Base-by-base conservation (phyloP, 345 rosid species). In the Eucalyptus cladocalyx region DNA sequence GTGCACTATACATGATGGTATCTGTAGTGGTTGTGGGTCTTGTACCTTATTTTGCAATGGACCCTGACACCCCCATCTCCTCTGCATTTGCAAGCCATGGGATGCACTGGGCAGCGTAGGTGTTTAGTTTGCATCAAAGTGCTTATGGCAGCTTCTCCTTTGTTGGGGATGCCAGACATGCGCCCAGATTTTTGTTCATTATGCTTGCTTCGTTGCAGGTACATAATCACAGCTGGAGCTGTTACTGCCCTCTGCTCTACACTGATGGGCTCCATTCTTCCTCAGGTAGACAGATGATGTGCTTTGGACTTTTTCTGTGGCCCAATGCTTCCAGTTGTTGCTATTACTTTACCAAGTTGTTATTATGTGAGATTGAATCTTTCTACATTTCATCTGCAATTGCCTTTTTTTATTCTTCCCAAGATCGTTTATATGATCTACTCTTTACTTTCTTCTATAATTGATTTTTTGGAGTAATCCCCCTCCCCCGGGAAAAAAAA, bases 71-170 rank as follows among this genome's bases (percentile, higher is more conserved):
- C 60, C 99, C 99, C 13, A 98, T 98, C 86, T 98, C 99, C 53
- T 94, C 99, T 80, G 99, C 99, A 89, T 98, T 98, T 91, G 92
- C 98, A 91, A 91, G 92, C 90, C 93, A 95, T 91, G 99, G 96
- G 90, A 97, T 98, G 99, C 96, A 95, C 54, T 98, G 99, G 99
- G 98, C 98, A 18, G 97, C 96, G 99, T 98, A 94, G 94, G 99
- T 93, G 56, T 91, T 72, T 88, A 87, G 53, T 45, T 16, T 86
- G 42, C 42, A 14, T 58, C 56, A 37, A 60, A 86, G 40, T 51
- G 88, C 49, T 54, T 51, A n/a, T 24, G 50, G 53, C 48, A 28
- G 48, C 48, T 60, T 23, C 26, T 60, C 53, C 32, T 42, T 28
- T 50, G 37, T 42, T 23, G 80, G 67, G 24, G 47, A 45, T 87